A percentile compares a stretch with the other conserved stretches of the same genome.
These are phyloP conservation scores for Globisporangium rhizosaccharum DNA, from an alignment of 352 stramenopile species.

Conservation along the genomic window DNA sequence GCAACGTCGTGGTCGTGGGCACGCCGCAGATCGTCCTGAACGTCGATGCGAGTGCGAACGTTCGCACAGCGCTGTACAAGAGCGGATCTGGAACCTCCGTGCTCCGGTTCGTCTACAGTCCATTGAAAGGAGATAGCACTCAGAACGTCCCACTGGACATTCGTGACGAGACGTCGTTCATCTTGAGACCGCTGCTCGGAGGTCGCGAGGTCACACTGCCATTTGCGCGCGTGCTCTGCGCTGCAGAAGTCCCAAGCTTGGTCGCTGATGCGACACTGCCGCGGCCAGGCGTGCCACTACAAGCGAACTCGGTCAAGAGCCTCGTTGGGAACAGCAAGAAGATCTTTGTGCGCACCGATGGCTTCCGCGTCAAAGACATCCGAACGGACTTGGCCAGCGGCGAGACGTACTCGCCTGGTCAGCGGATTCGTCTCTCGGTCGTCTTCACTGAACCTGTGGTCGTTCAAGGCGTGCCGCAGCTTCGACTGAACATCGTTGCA, in stretches of 20 bases:
- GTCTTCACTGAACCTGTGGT: conserved; percentile 37
- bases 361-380: conserved; percentile 34
- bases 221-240: conserved; percentile 33
- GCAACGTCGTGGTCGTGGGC: conserved; percentile 34
- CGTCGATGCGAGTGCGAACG: conserved; percentile 18
- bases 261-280: conserved; percentile 44
- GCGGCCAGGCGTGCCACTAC: conserved; percentile 30
- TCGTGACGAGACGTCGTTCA: conserved; percentile 30
- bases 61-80: conserved; percentile 40
- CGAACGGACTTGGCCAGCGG: conserved; percentile 30
- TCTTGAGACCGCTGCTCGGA: conserved; percentile 30
- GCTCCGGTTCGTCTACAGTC: conserved; percentile 51
- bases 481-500: conserved; percentile 46
- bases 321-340: conserved; percentile 53
- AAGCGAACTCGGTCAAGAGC: conserved; percentile 44
- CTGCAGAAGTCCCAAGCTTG: conserved; percentile 26
- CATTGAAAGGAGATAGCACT: conserved; percentile 36
- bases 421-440: conserved; percentile 45
- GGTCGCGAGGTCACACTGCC: conserved; percentile 21
- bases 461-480: conserved; percentile 42
- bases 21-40: conserved; percentile 51
- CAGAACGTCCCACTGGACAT: conserved; percentile 37
- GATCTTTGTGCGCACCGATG: conserved; percentile 62
- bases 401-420: conserved; percentile 48
- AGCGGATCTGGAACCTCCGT: conserved; percentile 38